Evolutionary conservation across 306 rosid genomes (phyloP).

Genomic region (Geum urbanum): DNA sequence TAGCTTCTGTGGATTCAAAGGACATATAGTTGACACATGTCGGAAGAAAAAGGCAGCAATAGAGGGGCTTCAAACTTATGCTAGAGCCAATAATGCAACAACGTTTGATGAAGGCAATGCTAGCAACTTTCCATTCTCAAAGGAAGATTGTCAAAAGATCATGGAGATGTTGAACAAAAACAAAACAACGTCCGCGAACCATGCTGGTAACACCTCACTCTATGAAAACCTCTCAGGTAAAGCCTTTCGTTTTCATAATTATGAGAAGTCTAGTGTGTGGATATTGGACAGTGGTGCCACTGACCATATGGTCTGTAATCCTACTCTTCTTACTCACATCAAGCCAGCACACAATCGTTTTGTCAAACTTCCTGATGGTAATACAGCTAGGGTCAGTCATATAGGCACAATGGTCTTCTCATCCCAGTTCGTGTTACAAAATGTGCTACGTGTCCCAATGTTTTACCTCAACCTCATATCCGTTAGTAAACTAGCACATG

Average conservation of each 20-base stretch:
- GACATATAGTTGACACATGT: background rate
- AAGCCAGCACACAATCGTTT: background rate
- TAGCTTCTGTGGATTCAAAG: background rate
- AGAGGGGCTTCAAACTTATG: background rate
- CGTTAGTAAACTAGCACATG: background rate
- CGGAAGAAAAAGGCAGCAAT: background rate
- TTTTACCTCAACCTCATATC: background rate
- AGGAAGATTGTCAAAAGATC: background rate
- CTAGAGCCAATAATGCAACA: too few species aligned
- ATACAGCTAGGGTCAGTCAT: background rate
- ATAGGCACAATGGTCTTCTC: background rate
- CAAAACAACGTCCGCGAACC: background rate
- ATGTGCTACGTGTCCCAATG: background rate
- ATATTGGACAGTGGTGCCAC: background rate
- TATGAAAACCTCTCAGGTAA: background rate
- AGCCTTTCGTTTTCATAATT: background rate
- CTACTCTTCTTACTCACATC: background rate
- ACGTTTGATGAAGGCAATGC: background rate
- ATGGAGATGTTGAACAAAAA: background rate
- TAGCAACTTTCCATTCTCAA: background rate
- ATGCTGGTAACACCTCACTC: background rate
- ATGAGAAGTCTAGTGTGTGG: background rate
- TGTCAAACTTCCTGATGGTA: background rate
- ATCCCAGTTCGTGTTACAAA: background rate
- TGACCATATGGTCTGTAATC: background rate